These are phyloP conservation scores for Solanum megistacrolobum DNA, from an alignment of 257 asterid species.

Conservation along the genomic window DNA sequence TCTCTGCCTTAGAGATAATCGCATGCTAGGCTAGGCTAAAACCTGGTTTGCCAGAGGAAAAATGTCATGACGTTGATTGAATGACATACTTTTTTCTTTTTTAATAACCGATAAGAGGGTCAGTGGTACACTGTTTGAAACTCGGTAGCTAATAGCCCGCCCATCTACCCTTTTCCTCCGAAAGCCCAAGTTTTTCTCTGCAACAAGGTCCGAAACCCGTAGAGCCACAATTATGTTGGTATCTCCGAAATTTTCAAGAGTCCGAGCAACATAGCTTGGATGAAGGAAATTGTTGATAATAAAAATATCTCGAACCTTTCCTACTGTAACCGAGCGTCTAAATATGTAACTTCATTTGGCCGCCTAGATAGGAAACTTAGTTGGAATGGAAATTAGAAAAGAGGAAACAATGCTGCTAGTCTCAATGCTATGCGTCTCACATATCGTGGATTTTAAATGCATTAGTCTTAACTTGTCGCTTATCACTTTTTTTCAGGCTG, in stretches of 20 bases:
- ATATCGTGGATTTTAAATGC: background rate
- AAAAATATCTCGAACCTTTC: background rate
- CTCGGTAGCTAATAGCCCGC: background rate
- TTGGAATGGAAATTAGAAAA: background rate
- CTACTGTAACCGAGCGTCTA: background rate
- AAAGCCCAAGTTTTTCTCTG: background rate
- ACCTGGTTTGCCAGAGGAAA: background rate
- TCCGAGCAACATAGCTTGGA: background rate
- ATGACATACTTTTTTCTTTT: background rate
- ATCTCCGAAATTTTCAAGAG: background rate
- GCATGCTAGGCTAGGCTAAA: background rate
- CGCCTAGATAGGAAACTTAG: background rate
- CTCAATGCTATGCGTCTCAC: background rate
- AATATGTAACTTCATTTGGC: background rate
- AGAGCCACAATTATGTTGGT: background rate
- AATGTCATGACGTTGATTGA: background rate
- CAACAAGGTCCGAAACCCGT: background rate
- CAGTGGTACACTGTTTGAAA: background rate
- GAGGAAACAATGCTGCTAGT: background rate
- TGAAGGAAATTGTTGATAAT: background rate
- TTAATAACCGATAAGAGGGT: background rate
- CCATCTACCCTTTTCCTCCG: background rate
- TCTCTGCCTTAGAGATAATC: background rate
- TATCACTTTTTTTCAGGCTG: slow-evolving; percentile 47
- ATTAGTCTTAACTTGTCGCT: background rate